Base-by-base conservation (phyloP, 2,329 filamentous ascomycete species). In the Helotiales sp. region DNA sequence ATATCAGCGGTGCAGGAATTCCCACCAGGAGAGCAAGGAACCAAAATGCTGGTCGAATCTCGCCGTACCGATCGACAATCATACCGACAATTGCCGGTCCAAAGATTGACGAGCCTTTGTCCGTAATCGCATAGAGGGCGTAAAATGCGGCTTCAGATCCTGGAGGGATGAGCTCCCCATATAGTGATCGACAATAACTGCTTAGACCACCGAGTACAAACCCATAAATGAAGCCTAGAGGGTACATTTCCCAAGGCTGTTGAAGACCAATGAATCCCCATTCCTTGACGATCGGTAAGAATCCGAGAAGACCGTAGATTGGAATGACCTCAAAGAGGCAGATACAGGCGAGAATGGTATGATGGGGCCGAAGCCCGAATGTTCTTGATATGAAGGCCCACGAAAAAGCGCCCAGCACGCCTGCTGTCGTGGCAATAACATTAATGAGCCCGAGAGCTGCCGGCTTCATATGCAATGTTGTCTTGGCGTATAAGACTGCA, bases 161-260 rank as follows among this genome's bases (percentile, higher is more conserved):
- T 0, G 91, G 91, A 1, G 95, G 95, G 55, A 99, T 96, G 56
- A 99, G 81, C 73, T 98, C 93, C 36, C 92, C 93, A 70, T 91
- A 99, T 4, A 99, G 80, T 60, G 90, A 93, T 40, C 95, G 88
- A 71, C 95, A 98, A 74, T 98, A 97, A 24, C 89, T 89, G 57
- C 90, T 91, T 38, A 99, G 77, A 0, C 95, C 95, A n/a, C 95
- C 95, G 29, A 98, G 84, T 1, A 98, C 93, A 50, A 99, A 85
- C 0, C 95, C 95, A 72, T 97, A 98, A 12, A 98, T 85, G 2
- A 90, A 89, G 0, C 91, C 93, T 1, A 99, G 76, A 0, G 91
- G 90, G 67, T 95, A 98, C 91, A 99, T 97, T 68, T 99, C 95
- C 90, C 92, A 96, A 2, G 90, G 88, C 70, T 95, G 87, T 73